phyloP scores from a whole-genome alignment of 2,329 filamentous ascomycete genomes.

The Aspergillus fumigatus region DNA sequence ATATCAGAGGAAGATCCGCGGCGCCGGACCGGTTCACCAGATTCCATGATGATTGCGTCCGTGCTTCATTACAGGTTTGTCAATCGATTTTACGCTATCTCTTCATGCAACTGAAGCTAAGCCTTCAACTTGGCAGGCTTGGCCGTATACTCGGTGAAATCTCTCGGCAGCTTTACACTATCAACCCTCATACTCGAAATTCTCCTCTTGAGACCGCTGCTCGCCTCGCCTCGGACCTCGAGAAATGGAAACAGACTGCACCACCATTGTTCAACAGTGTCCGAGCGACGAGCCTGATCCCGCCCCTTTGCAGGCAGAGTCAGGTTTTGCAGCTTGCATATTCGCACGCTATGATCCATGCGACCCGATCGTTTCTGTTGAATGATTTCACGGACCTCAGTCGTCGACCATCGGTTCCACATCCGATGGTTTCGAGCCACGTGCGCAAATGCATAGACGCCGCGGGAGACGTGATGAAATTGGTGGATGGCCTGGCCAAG shows the following conservation, averaged over 20 bases:
- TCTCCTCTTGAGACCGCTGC: constrained; percentile 30
- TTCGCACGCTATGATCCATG: constrained; percentile 37
- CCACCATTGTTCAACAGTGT: constrained; percentile 36
- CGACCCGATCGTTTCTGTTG: constrained; percentile 33
- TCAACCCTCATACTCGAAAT: constrained; percentile 27
- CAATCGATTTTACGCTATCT: background rate
- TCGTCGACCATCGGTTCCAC: constrained; percentile 25
- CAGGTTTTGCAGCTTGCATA: constrained; percentile 38
- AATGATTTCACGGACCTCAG: constrained; percentile 35
- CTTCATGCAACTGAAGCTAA: background rate
- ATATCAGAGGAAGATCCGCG: constrained; percentile 44
- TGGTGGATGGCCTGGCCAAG: constrained; percentile 33
- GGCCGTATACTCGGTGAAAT: constrained; percentile 49
- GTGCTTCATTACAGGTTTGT: constrained; percentile 35
- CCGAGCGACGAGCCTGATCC: constrained; percentile 33
- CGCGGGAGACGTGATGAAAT: constrained; percentile 37
- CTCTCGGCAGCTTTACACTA: constrained; percentile 43
- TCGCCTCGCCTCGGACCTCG: constrained; percentile 31
- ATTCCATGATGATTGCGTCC: constrained; percentile 39
- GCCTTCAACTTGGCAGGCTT: constrained; percentile 29
- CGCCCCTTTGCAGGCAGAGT: constrained; percentile 35
- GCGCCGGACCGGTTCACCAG: constrained; percentile 29
- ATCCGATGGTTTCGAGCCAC: constrained; percentile 32
- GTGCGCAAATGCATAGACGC: constrained; percentile 42
- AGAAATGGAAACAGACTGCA: constrained; percentile 34